Evolutionary conservation across 2,329 filamentous ascomycete genomes (phyloP), one percentile per base, ranked within the genome.

Genomic region (Cordyceps javanica): DNA sequence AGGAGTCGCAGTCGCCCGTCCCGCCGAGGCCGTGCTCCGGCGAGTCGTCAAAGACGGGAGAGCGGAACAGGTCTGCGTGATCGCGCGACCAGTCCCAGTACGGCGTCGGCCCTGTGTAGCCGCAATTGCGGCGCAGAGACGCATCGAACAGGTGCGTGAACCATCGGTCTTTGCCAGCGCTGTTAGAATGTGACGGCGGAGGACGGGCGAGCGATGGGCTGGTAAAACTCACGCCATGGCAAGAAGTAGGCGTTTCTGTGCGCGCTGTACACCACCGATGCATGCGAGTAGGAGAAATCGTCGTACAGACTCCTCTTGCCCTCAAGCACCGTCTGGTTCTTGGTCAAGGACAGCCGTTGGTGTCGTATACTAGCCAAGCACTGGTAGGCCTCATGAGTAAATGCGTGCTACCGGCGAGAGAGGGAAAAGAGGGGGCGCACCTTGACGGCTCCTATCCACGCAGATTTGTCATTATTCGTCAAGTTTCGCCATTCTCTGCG

Each of bases 41-140:
- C 13, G 54, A 56, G 34, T 56, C 54, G 36, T 56, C 54, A 19
- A 56, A 32, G 2, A 56, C 54, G 10, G 54, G 30, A 19, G 54
- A 38, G 32, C 30, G 44, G 32, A 56, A 36, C 5, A 56, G 44
- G 34, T 56, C 34, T 5, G 54, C 54, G 16, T 56, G 42, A 16
- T 56, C 54, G 32, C 14, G 54, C 10, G 54, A 56, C 54, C 54
- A 56, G 54, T 50, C 54, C 54, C 54, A 50, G n/a, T 56, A 56
- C 6, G 54, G 54, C 23, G 54, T 56, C 7, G 44, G 54, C 23
- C 54, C 54, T 5, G 16, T 14, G 25, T 56, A 56, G 21, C 54
- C 54, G 32, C 54, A 56, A 23, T 14, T 56, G 34, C 19, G 19
- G 2, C 49, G 49, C 13, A 52, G 49, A 1, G 49, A 41, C 13